These are phyloP conservation scores for Mucor velutinosus DNA, from an alignment of 371 early-diverging fungal species.

Conservation along the genomic window DNA sequence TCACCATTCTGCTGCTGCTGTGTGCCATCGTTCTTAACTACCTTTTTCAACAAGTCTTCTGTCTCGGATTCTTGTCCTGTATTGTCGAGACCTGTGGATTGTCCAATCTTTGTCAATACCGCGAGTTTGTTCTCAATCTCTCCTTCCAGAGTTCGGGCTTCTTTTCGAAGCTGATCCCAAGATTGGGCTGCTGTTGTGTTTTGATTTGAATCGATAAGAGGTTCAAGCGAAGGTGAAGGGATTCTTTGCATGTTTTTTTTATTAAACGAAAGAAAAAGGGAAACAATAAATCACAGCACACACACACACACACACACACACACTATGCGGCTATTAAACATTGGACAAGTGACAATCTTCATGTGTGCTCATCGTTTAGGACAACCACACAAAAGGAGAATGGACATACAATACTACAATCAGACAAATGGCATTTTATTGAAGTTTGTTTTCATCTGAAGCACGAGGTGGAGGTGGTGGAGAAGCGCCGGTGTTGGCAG, in stretches of 20 bases:
- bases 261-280: neutral
- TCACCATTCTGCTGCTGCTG: too few species aligned
- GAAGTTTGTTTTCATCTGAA: neutral
- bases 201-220: neutral
- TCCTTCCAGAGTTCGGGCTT: constrained; percentile 69
- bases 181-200: constrained; percentile 1
- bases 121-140: constrained; percentile 65
- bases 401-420: neutral
- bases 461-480: neutral
- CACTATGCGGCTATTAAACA: constrained; percentile 1
- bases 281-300: neutral
- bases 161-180: constrained; percentile 71
- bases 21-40: constrained; percentile 11
- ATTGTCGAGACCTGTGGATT: constrained; percentile 28
- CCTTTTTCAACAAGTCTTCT: constrained; percentile 63
- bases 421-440: neutral
- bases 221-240: constrained; percentile 10
- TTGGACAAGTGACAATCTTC: neutral
- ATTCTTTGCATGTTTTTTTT: constrained; percentile 9
- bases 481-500: neutral
- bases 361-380: too few species aligned
- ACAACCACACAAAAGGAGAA: too few species aligned
- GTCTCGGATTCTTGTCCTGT: constrained; percentile 57
- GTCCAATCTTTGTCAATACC: constrained; percentile 48
- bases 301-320: neutral